Base-by-base conservation (phyloP, 2,329 filamentous ascomycete species). In the Cladophialophora yegresii region DNA sequence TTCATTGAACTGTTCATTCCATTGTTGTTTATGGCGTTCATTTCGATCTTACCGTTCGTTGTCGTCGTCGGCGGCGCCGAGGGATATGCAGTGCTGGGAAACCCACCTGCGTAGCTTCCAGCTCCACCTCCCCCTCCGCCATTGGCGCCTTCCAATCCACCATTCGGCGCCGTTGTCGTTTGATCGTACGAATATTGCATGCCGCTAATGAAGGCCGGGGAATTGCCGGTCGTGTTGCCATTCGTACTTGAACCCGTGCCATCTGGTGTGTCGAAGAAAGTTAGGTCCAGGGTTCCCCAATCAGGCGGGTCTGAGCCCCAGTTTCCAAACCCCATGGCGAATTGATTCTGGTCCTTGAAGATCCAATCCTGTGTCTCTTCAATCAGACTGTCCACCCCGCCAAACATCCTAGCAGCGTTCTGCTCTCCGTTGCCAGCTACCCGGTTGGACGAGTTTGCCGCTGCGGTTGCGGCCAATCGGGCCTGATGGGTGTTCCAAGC, bases 341-440 rank as follows among this genome's bases (percentile, higher is more conserved):
- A 75, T 56, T 84, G 83, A 20, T 79, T 82, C 70, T 89, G 86
- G 71, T 90, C 87, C 40, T 82, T 78, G 60, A 87, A 80, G 80
- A 85, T 87, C 85, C 84, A 87, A 69, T 89, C 84, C 65, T 88
- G 85, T 54, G 83, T 85, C 56, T 89, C 86, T 53, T 84, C 81
- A 3, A 89, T 80, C 4, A 89, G 75, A 51, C 84, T 83, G 40
- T 88, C 85, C 0, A 87, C 79, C 8, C 82, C 83, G 26, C 85
- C 84, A 65, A 88, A 87, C 58, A 86, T 78, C 10, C 82, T 80
- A 9, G 79, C 80, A 0, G 81, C 78, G 26, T 76, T 82, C 5
- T 78, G 80, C 4, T 77, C 74, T 20, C 75, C 76, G 2, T 68
- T 63, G 20, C 63, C 58, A 53, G 67, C 59, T 64, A 72, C 64